Base-by-base conservation (phyloP, 306 rosid genomes). In the Citrullus mucosospermus region DNA sequence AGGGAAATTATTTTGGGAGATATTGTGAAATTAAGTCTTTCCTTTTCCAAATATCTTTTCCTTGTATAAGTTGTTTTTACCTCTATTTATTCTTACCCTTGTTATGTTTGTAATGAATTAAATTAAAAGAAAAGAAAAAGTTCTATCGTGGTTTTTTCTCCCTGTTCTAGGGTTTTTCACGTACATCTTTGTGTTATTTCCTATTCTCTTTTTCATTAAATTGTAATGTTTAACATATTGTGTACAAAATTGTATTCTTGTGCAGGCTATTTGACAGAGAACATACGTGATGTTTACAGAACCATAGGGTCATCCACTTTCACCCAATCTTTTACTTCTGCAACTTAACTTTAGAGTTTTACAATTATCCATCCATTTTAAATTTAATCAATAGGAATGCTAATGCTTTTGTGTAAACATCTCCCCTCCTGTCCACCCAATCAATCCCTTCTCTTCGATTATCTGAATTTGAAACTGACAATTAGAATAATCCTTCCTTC, bases 221-320 rank as follows among this genome's bases (percentile, higher is more conserved):
- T n/a, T 82, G 39, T 75, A 55, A 34, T 46, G 39, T 44, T 9
- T 70, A 10, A 70, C 57, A 1, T 70, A 12, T 44, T 70, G 20
- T 70, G 39, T 70, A 70, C 5, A 43, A 81, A 50, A 70, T 80
- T 82, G 44, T 75, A 60, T 50, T 78, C 53, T 63, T 79, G 44
- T 82, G 36, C 98, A 93, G 98, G 92, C 76, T 93, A 89, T 80
- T 81, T 93, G 92, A 88, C 78, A 87, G 93, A 93, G 83, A 84
- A 51, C 34, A 68, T 87, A 51, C 20, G 16, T 76, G 97, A 91
- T 75, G 17, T 60, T 17, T 87, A 80, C 89, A 82, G 88, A 84
- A 76, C 86, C 82, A 75, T 91, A 82, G 91, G 98, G 97, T 93
- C 85, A 66, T 51, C 75, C 66, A 8, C 59, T 82, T 77, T 80